phyloP scores from a whole-genome alignment of 495 filamentous ascomycete genomes.

The Emericellopsis terricola region DNA sequence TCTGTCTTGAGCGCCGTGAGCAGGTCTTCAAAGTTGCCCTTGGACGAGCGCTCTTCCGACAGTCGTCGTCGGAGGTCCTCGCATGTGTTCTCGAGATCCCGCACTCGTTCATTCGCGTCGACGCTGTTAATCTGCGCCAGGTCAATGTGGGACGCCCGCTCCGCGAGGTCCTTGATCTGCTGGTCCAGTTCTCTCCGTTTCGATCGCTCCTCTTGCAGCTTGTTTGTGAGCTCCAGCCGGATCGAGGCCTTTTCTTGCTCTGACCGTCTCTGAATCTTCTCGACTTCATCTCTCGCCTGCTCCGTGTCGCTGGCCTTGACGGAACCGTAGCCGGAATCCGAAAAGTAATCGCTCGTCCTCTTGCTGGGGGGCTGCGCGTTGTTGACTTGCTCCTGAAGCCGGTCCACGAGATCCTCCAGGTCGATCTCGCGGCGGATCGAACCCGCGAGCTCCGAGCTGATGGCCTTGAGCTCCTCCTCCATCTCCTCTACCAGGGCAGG shows the following conservation, averaged over 20 bases:
- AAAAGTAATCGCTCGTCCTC: conserved; percentile 94
- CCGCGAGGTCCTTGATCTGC: conserved; percentile 66
- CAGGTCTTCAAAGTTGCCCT: conserved; percentile 87
- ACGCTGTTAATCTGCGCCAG: conserved; percentile 22
- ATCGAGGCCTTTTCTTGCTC: conserved; percentile 88
- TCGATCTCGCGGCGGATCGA: conserved; percentile 95
- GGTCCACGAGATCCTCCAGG: conserved; percentile 81
- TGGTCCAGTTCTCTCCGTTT: conserved; percentile 57
- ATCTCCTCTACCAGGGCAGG: conserved; percentile 46
- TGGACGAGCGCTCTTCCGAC: conserved; percentile 68
- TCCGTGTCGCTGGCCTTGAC: conserved; percentile 50
- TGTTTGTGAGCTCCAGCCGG: conserved; percentile 63
- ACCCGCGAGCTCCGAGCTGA: conserved; percentile 77
- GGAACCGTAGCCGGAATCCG: conserved; percentile 82
- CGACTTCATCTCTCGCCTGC: conserved; percentile 62
- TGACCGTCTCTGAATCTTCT: conserved; percentile 59
- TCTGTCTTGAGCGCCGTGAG: conserved; percentile 69
- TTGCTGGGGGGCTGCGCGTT: conserved; percentile 37
- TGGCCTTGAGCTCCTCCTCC: conserved; percentile 83
- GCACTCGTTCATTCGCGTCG: conserved; percentile 35
- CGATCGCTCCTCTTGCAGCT: conserved; percentile 67
- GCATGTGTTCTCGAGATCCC: conserved; percentile 60
- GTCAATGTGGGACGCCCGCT: conserved; percentile 44
- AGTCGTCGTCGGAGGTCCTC: conserved; percentile 70
- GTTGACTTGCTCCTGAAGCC: conserved; percentile 53